These are phyloP conservation scores for Rhodotorula mucilaginosa DNA, from an alignment of 1,284 basidiomycete species.

Conservation along the genomic window DNA sequence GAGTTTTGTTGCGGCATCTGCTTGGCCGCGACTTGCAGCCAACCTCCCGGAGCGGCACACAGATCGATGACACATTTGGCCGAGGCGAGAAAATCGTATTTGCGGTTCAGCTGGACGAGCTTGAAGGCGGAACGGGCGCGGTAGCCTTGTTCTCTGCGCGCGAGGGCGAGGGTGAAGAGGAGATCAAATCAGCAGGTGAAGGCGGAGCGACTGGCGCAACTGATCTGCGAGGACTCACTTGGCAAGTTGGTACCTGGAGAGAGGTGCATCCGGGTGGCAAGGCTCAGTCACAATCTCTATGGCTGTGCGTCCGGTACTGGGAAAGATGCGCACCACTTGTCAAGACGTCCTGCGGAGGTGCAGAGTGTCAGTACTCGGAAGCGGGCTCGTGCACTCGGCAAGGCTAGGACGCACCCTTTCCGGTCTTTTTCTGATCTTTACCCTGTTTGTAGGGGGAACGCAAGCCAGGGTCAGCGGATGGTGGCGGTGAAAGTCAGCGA, in stretches of 20 bases:
- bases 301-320: not conserved
- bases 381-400: too few species aligned
- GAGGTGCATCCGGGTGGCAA: not conserved
- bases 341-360: constrained; percentile 64
- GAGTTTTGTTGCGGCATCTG: constrained; percentile 81
- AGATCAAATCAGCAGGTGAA: not conserved
- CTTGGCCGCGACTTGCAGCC: constrained; percentile 98
- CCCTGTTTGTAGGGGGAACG: constrained; percentile 3
- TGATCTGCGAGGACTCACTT: constrained; percentile 59
- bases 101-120: constrained; percentile 97
- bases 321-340: constrained; percentile 64
- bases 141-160: constrained; percentile 83
- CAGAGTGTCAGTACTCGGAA: not conserved
- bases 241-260: constrained; percentile 70
- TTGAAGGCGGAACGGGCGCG: constrained; percentile 99
- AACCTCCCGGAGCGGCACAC: constrained; percentile 97
- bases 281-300: not conserved
- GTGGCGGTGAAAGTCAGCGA: constrained; percentile 13
- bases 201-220: not conserved
- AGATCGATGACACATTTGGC: constrained; percentile 96
- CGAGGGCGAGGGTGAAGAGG: not conserved
- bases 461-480: constrained; percentile 5
- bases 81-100: constrained; percentile 83
- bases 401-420: constrained; percentile 54
- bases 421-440: constrained; percentile 54